These are phyloP conservation scores for Coemansia sp. DNA, from an alignment of 192 early-diverging fungal genomes.

Conservation along the genomic window DNA sequence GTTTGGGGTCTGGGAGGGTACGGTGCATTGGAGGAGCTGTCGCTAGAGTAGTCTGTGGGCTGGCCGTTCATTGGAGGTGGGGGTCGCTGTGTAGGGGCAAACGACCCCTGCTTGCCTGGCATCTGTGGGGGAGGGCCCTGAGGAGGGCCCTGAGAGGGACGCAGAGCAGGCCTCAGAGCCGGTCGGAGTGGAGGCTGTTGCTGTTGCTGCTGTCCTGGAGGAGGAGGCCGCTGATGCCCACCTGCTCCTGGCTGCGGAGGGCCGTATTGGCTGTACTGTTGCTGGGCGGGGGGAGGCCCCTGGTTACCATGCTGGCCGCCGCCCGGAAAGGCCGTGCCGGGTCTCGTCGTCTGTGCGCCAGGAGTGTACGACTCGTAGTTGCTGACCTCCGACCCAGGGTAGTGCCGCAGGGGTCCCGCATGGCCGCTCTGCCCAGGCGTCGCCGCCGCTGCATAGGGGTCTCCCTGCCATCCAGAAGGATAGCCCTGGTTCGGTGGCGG, in stretches of 20 bases:
- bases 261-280: neutral
- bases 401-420: slow-evolving; percentile 15
- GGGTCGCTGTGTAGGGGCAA: neutral
- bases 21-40: slow-evolving; percentile 15
- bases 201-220: slow-evolving; percentile 4
- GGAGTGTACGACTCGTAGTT: slow-evolving; percentile 22
- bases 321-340: slow-evolving; percentile 1
- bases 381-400: slow-evolving; percentile 11
- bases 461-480: neutral
- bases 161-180: neutral
- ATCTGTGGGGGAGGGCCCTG: too few species aligned
- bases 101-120: too few species aligned
- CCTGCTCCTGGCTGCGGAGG: slow-evolving; percentile 1
- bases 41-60: slow-evolving; percentile 12
- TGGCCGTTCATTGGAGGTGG: slow-evolving; percentile 1
- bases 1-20: too few species aligned
- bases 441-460: neutral
- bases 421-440: slow-evolving; percentile 6
- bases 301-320: slow-evolving; percentile 3
- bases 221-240: slow-evolving; percentile 7
- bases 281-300: too few species aligned
- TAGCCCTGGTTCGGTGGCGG: neutral
- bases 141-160: neutral
- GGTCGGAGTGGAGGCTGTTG: slow-evolving; percentile 8
- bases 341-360: neutral